A percentile compares a stretch with the other conserved stretches of the same genome.
Evolutionary conservation across 1,284 basidiomycete species (phyloP).

Genomic region (Trametes pubescens): DNA sequence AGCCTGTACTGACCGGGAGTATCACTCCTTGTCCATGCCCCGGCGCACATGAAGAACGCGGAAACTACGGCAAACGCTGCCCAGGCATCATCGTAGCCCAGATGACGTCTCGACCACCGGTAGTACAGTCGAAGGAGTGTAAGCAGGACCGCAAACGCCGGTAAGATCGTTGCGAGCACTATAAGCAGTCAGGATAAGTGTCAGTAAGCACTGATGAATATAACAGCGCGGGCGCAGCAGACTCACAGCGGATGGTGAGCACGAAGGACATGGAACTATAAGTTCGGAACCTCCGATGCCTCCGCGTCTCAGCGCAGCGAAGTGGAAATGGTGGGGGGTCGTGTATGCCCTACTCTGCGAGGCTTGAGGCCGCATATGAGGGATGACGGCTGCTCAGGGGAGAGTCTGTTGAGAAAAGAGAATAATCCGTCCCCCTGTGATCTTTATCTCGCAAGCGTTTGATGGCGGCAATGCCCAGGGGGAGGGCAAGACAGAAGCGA

Average conservation of each 20-base stretch:
- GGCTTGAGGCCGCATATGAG: slow-evolving; percentile 12
- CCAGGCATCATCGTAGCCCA: slow-evolving; percentile 45
- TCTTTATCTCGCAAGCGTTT: slow-evolving; percentile 11
- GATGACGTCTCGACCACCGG: slow-evolving; percentile 33
- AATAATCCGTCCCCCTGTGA: neutral
- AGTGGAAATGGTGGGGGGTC: slow-evolving; percentile 3
- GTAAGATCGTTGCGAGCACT: slow-evolving; percentile 39
- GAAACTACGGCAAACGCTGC: slow-evolving; percentile 36
- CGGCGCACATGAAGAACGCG: slow-evolving; percentile 35
- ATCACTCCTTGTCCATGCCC: slow-evolving; percentile 41
- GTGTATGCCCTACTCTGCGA: slow-evolving; percentile 5
- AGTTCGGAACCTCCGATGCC: neutral
- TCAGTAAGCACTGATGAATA: neutral
- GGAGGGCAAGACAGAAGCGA: neutral
- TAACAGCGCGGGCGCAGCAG: neutral
- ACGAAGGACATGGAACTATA: slow-evolving; percentile 27
- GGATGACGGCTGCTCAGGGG: neutral
- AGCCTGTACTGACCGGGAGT: slow-evolving; percentile 26
- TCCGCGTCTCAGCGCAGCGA: neutral
- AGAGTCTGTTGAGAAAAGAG: neutral
- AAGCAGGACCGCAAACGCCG: slow-evolving; percentile 33
- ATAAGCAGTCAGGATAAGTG: too few species aligned
- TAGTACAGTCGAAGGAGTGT: slow-evolving; percentile 39
- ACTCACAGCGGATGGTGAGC: slow-evolving; percentile 32
- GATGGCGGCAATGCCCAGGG: slow-evolving; percentile 6